Evolutionary conservation across 2,329 filamentous ascomycete species (phyloP).

Genomic region (Aspergillus vadensis): DNA sequence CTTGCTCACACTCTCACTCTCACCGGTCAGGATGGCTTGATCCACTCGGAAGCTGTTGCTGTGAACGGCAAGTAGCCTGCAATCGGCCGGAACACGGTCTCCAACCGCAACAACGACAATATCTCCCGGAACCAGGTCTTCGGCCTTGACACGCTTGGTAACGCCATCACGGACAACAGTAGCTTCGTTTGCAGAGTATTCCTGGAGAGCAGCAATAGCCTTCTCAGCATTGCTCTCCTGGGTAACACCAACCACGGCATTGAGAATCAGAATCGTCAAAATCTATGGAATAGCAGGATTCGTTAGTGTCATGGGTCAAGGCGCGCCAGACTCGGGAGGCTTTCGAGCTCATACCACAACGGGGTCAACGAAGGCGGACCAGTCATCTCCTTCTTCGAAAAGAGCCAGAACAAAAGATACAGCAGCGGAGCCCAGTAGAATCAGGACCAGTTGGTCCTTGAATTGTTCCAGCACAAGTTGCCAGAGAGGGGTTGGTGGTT

Average conservation of each 20-base stretch:
- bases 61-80: constrained; percentile 82
- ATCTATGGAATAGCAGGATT: constrained; percentile 59
- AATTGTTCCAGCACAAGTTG: constrained; percentile 97
- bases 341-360: constrained; percentile 69
- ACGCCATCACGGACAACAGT: constrained; percentile 87
- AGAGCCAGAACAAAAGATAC: constrained; percentile 92
- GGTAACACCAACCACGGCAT: constrained; percentile 94
- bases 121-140: constrained; percentile 93
- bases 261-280: constrained; percentile 92
- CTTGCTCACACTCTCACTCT: constrained; percentile 96
- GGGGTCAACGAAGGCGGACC: constrained; percentile 96
- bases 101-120: constrained; percentile 85
- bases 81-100: constrained; percentile 92
- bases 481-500: constrained; percentile 94
- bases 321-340: neutral
- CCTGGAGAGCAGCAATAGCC: constrained; percentile 94
- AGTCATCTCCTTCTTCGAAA: constrained; percentile 89
- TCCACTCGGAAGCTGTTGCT: constrained; percentile 98
- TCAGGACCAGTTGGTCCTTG: constrained; percentile 97
- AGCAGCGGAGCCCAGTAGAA: constrained; percentile 86
- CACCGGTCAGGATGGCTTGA: constrained; percentile 94
- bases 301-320: constrained; percentile 22
- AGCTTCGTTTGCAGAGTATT: constrained; percentile 98
- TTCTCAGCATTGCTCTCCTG: constrained; percentile 99
- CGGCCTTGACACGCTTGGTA: constrained; percentile 83